phyloP scores from a whole-genome alignment of 768 basidiomycete genomes.

The Pleurotus djamor region DNA sequence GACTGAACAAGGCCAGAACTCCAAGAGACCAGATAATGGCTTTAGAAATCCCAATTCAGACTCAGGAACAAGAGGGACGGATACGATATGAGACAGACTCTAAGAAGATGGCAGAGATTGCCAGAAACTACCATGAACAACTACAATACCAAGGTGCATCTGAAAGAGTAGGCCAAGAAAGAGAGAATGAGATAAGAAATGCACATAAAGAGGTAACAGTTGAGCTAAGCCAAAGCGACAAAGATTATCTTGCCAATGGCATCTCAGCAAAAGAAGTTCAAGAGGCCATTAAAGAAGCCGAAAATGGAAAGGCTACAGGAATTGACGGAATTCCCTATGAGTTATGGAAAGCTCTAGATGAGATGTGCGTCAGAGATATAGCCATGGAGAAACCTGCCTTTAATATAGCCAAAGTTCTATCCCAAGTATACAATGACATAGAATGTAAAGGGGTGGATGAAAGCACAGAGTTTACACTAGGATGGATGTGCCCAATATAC shows the following conservation, averaged over 20 bases:
- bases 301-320: slow-evolving; percentile 17
- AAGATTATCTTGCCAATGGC: neutral
- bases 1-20: neutral
- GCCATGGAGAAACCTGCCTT: slow-evolving; percentile 7
- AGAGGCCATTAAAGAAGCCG: slow-evolving; percentile 9
- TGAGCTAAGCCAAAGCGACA: neutral
- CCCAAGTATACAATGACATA: slow-evolving; percentile 20
- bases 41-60: neutral
- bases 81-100: neutral
- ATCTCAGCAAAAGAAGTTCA: slow-evolving; percentile 13
- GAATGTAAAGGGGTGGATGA: slow-evolving; percentile 13
- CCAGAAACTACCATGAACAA: neutral
- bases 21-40: neutral
- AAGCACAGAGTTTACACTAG: slow-evolving; percentile 18
- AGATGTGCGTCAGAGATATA: neutral
- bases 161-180: neutral
- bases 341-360: slow-evolving; percentile 18
- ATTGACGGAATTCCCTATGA: slow-evolving; percentile 25
- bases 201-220: neutral
- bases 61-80: neutral
- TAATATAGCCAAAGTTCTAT: slow-evolving; percentile 10
- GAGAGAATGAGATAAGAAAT: neutral
- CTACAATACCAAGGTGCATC: neutral
- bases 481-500: slow-evolving; percentile 38
- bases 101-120: neutral